These are phyloP conservation scores for Kodamaea anthophila DNA, from an alignment of 1,139 yeast species.

Conservation along the genomic window DNA sequence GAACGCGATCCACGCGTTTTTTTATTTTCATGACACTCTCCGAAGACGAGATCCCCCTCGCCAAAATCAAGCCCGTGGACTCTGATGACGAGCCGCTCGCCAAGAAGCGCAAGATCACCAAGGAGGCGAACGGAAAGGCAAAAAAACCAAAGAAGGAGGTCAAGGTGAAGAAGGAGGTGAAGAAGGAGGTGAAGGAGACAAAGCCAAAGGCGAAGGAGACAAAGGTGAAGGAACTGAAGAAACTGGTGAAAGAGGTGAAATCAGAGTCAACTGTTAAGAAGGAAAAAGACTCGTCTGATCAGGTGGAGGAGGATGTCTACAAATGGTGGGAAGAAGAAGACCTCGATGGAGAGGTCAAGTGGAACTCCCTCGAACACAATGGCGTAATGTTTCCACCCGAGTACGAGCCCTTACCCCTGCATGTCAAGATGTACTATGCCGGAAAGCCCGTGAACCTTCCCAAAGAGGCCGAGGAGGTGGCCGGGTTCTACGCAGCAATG, in stretches of 20 bases:
- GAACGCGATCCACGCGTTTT: too few relatives aligned
- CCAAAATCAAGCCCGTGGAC: constrained; percentile 6
- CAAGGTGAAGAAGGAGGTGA: constrained; percentile 3
- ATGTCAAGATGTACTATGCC: constrained; percentile 69
- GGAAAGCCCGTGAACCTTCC: constrained; percentile 72
- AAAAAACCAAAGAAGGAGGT: constrained; percentile 4
- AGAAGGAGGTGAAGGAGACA: constrained; percentile 2
- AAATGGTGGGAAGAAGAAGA: constrained; percentile 85
- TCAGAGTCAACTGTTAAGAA: constrained; percentile 5
- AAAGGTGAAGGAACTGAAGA: constrained; percentile 1
- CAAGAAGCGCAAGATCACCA: constrained; percentile 6
- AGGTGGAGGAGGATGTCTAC: constrained; percentile 38
- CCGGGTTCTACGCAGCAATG: constrained; percentile 90
- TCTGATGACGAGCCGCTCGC: constrained; percentile 12
- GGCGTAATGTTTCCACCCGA: constrained; percentile 94
- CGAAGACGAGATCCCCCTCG: constrained; percentile 9
- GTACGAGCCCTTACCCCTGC: constrained; percentile 80
- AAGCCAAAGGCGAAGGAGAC: constrained; percentile 4
- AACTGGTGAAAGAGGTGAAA: constrained; percentile 5
- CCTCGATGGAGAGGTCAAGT: constrained; percentile 68
- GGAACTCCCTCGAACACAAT: constrained; percentile 81
- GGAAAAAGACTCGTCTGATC: not conserved
- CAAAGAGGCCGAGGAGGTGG: constrained; percentile 87
- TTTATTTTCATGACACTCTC: constrained; percentile 7
- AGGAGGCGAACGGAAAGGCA: constrained; percentile 2